Evolutionary conservation across 208 protist species (phyloP).

Genomic region (Leishmania gerbilli): DNA sequence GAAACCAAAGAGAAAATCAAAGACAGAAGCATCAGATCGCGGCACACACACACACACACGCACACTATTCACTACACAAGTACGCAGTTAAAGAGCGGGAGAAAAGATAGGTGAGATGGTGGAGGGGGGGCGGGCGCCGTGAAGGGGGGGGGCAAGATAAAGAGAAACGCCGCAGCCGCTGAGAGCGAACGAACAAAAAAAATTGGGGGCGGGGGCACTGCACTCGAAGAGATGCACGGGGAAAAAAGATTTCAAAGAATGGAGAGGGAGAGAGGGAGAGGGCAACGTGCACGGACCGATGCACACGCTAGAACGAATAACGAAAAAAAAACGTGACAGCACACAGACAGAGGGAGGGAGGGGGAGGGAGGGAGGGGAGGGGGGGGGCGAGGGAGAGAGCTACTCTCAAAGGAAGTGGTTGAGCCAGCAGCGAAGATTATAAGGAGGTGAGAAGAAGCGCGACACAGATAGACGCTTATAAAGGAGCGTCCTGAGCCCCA

Average conservation of each 20-base stretch:
- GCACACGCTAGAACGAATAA: background rate
- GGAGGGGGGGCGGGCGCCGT: no score
- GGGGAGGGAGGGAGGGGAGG: no score
- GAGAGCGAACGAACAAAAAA: background rate
- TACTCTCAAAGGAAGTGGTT: background rate
- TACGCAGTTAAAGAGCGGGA: background rate
- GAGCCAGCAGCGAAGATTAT: background rate
- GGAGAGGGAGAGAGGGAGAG: no score
- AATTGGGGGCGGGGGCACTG: no score
- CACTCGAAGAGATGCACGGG: background rate
- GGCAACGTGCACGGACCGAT: background rate
- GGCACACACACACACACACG: background rate
- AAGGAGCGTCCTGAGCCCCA: background rate
- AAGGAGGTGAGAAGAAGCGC: background rate
- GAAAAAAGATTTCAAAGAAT: background rate
- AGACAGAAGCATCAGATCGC: background rate
- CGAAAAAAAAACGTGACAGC: background rate
- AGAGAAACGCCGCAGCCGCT: background rate
- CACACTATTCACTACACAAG: background rate
- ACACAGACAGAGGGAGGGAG: background rate
- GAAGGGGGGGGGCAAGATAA: background rate
- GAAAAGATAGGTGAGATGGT: no score
- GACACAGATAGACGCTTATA: background rate
- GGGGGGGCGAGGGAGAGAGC: background rate
- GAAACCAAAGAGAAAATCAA: background rate